A percentile compares a stretch with the other conserved stretches of the same genome.
phyloP scores from a whole-genome alignment of 805 yeast species.

The Cyberlindnera nakhonratchasimensis region DNA sequence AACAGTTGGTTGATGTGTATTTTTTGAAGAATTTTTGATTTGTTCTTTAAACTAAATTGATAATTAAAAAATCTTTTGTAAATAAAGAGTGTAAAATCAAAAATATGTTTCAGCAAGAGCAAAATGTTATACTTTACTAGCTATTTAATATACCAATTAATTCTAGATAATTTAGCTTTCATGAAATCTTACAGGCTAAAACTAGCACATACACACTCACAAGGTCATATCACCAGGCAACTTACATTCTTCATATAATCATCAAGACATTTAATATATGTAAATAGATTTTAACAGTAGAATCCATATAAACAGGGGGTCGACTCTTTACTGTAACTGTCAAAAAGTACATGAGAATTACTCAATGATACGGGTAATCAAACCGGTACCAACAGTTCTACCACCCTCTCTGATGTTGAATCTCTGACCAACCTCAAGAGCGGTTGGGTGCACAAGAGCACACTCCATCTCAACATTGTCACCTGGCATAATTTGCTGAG shows the following conservation, averaged over 20 bases:
- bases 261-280: conserved; percentile 7
- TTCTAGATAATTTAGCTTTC: too few relatives aligned
- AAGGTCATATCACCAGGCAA: neutral
- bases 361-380: conserved; percentile 87
- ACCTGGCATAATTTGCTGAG: conserved; percentile 94
- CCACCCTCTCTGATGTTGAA: conserved; percentile 99
- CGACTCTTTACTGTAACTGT: neutral
- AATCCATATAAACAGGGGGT: conserved; percentile 2
- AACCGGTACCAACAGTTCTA: conserved; percentile 98
- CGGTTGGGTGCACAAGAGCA: conserved; percentile 85
- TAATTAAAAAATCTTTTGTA: too few relatives aligned
- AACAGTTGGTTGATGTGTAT: too few relatives aligned
- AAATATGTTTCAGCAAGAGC: too few relatives aligned
- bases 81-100: too few relatives aligned
- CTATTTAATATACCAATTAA: too few relatives aligned
- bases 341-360: conserved; percentile 16
- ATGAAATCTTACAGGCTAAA: neutral
- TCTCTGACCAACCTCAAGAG: conserved; percentile 94
- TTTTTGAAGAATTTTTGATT: too few relatives aligned
- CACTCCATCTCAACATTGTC: conserved; percentile 97
- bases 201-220: neutral
- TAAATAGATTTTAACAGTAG: neutral
- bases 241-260: neutral
- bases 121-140: too few relatives aligned
- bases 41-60: too few relatives aligned